Evolutionary conservation across 129 eudicot species (phyloP), one percentile per base, ranked within the genome.

Genomic region (Erigeron canadensis): DNA sequence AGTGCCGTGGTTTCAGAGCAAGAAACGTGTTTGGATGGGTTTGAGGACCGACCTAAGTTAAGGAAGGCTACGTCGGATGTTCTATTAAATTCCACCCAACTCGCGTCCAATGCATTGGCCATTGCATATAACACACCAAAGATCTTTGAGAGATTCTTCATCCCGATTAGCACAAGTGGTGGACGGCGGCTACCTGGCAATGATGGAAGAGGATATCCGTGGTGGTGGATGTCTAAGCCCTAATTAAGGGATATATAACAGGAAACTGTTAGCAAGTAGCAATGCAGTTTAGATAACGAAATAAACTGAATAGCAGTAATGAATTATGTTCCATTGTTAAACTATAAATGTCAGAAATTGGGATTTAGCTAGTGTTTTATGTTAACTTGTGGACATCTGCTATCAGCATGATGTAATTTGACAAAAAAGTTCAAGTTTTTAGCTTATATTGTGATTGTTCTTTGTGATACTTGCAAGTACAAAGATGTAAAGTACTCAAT

Each of bases 1-100:
- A 63, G 50, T 4, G 50, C 37, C 3, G 34, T 63, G 12, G 47
- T 63, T 17, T 13, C 68, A 11, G 40, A 39, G 40, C 48, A 63
- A 63, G 68, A 63, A 42, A 63, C 68, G 8, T 63, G 68, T 42
- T 40, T 63, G 34, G 51, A 63, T 41, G 68, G 34, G 47, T 63
- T 40, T 40, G 10, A 63, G 13, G 7, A 63, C 47, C 2, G n/a
- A 0, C 50, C 51, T 0, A n/a, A 63, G 23, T 40, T 40, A 63
- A 63, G n/a, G 28, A 23, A 15, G 4, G 21, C n/a, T 47, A 17
- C 40, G 37, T 16, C 46, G 9, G 16, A 63, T 63, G 7, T 18
- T 17, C 68, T 63, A 23, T 13, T 15, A 39, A 63, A 63, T 16
- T 28, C 48, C 23, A 63, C 50, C 21, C 68, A 63, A 63, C 50